Evolutionary conservation across 2,329 filamentous ascomycete genomes (phyloP), one percentile per base, ranked within the genome.

Genomic region (Trichoderma sp.): DNA sequence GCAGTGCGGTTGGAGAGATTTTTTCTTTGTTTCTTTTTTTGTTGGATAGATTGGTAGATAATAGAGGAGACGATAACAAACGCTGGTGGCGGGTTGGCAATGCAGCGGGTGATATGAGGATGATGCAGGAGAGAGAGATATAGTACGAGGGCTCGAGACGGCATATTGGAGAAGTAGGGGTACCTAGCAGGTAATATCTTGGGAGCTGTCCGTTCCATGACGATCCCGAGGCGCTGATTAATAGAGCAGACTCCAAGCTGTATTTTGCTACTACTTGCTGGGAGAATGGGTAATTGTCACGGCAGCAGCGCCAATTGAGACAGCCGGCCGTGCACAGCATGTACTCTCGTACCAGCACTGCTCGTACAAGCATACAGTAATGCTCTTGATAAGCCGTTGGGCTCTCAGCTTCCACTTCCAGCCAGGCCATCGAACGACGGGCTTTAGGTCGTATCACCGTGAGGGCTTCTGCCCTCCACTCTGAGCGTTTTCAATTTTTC

Each of bases 391-490:
- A 29, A 29, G 29, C 29, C 56, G 39, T 35, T 56, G 53, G 29
- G 13, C 10, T 39, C 50, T 35, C 61, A 66, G 52, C 63, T 66
- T 66, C 63, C 63, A 39, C 63, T 66, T 66, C 42, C 48, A 57
- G 53, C 29, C 63, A 66, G 57, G 10, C 53, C 54, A 58, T 58
- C 53, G 42, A 58, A 45, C 63, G 39, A 66, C 52, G 63, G 63
- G 37, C 5, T 54, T 54, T 56, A 64, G 61, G 50, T 25, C 27
- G 61, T 64, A 64, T 56, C 61, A 32, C 61, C 61, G 61, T 64
- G 61, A 67, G 64, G 64, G 64, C 56, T 67, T 67, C 64, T 60
- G 64, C 64, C 64, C 64, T 67, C 64, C 54, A 67, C 64, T 34
- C 60, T 48, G 60, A 12, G 19, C 56, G 13, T 45, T 34, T 61